phyloP scores from a whole-genome alignment of 768 basidiomycete genomes.

The Hericium erinaceus region DNA sequence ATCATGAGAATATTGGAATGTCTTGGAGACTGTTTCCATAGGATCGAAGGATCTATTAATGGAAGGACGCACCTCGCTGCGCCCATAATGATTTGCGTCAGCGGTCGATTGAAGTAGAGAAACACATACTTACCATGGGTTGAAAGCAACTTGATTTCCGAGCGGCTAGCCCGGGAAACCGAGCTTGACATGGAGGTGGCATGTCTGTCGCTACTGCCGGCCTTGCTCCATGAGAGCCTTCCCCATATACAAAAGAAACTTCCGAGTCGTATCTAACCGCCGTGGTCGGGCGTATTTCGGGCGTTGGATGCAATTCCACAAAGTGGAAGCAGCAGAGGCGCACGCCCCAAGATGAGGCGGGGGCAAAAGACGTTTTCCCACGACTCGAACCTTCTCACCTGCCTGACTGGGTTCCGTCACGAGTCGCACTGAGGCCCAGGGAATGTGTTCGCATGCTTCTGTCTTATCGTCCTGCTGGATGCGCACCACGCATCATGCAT shows the following conservation, averaged over 20 bases:
- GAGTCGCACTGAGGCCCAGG: background rate
- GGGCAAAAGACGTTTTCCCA: background rate
- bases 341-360: background rate
- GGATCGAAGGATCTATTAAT: background rate
- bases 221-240: background rate
- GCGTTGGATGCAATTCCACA: background rate
- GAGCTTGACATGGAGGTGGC: background rate
- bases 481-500: background rate
- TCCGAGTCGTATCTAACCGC: no score
- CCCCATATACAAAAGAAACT: background rate
- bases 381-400: background rate
- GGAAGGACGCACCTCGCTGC: background rate
- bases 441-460: background rate
- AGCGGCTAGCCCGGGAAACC: no score
- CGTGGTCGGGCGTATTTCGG: background rate
- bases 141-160: background rate
- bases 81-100: background rate
- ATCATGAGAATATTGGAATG: background rate
- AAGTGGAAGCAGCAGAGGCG: background rate
- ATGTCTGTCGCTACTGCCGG: background rate
- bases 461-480: background rate
- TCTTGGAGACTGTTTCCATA: background rate
- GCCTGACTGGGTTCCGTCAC: background rate
- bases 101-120: background rate
- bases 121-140: background rate